A percentile compares a stretch with the other conserved stretches of the same genome.
phyloP scores from a whole-genome alignment of 2,329 filamentous ascomycete genomes.

The Phialocephala sp. region DNA sequence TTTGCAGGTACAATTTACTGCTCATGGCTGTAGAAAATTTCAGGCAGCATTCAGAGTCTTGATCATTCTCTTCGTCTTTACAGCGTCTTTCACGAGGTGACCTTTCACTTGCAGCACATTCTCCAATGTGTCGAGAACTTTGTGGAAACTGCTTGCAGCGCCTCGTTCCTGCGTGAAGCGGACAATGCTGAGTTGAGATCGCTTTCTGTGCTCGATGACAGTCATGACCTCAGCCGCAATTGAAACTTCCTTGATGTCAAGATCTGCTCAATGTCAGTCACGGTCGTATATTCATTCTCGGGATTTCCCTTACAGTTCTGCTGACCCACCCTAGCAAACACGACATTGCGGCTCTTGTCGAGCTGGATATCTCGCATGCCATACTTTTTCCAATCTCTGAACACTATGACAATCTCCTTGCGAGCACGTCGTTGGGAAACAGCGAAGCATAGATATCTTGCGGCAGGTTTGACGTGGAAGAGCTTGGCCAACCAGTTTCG shows the following conservation, averaged over 20 bases:
- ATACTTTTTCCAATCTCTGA: constrained; percentile 64
- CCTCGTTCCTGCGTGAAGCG: constrained; percentile 89
- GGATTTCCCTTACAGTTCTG: constrained; percentile 73
- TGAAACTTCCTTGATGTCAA: constrained; percentile 84
- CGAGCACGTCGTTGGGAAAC: constrained; percentile 75
- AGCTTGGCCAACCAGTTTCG: constrained; percentile 90
- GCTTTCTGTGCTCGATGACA: constrained; percentile 83
- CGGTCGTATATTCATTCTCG: background rate
- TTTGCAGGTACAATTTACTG: background rate
- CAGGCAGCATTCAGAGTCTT: constrained; percentile 55
- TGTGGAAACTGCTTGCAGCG: constrained; percentile 88
- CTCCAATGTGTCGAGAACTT: constrained; percentile 78
- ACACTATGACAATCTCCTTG: constrained; percentile 75
- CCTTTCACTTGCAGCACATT: constrained; percentile 68
- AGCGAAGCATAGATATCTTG: constrained; percentile 74
- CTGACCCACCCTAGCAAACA: constrained; percentile 78
- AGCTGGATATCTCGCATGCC: constrained; percentile 82
- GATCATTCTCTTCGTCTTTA: constrained; percentile 75
- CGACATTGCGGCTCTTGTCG: constrained; percentile 78
- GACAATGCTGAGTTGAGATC: constrained; percentile 77
- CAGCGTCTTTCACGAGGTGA: constrained; percentile 71
- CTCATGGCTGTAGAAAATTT: background rate
- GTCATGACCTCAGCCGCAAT: constrained; percentile 89
- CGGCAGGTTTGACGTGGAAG: constrained; percentile 86
- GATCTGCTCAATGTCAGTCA: constrained; percentile 55